These are phyloP conservation scores for Apiotrichum brassicae DNA, from an alignment of 1,284 basidiomycete genomes.

Conservation along the genomic window DNA sequence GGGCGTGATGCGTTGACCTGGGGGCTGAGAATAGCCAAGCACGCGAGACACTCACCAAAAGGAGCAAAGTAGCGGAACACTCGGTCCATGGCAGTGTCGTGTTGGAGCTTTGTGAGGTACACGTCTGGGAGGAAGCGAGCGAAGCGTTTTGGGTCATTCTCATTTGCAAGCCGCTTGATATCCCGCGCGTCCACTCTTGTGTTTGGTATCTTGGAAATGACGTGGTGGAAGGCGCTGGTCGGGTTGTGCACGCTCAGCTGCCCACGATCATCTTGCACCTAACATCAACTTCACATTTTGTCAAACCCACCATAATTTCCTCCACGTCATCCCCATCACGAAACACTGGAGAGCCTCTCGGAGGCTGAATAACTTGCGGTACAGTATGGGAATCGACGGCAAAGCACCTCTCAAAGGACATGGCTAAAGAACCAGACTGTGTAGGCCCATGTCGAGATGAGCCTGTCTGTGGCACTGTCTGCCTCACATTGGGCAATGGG, in stretches of 20 bases:
- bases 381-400: too few relatives aligned
- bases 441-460: too few relatives aligned
- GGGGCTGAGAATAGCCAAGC: too few relatives aligned
- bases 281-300: background rate
- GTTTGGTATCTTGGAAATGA: background rate
- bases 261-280: constrained; percentile 19
- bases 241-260: constrained; percentile 17
- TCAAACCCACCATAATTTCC: constrained; percentile 7
- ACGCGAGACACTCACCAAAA: background rate
- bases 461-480: too few relatives aligned
- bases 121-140: constrained; percentile 12
- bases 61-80: constrained; percentile 29
- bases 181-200: background rate
- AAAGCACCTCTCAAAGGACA: too few relatives aligned
- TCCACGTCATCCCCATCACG: constrained; percentile 9
- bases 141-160: background rate
- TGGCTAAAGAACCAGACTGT: too few relatives aligned
- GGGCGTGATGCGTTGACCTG: constrained; percentile 10
- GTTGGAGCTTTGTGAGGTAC: constrained; percentile 19
- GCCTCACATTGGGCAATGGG: too few relatives aligned
- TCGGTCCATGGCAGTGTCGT: constrained; percentile 23
- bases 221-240: constrained; percentile 10
- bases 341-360: background rate
- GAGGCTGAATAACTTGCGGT: background rate
- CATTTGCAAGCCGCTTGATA: background rate